Evolutionary conservation across 1,284 basidiomycete species (phyloP), one percentile per base, ranked within the genome.

Genomic region (Porogramme epimiltina): DNA sequence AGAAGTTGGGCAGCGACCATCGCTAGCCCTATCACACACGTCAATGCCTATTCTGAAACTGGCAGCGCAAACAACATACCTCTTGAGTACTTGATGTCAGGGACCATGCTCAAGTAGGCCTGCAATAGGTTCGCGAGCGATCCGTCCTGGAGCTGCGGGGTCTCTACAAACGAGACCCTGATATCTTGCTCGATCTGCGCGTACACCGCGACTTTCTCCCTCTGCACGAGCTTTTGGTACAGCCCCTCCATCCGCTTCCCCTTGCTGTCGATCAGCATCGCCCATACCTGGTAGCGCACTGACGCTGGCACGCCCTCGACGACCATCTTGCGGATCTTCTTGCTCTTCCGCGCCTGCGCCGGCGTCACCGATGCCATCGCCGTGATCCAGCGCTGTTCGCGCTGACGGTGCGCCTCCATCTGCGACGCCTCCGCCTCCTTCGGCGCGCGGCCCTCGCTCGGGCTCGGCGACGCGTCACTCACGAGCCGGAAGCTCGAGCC

Each of bases 271-370:
- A 85, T 85, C 40, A 95, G 70, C 67, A 89, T 87, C 42, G 83
- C 83, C 93, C 93, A 95, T 2, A 95, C 90, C 31, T 86, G 80
- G 52, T 92, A 94, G 20, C 93, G 78, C 16, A 96, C 85, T 6
- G 86, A 90, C 1, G 87, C 82, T 0, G 95, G 95, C 0, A 98
- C 88, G 19, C 89, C 85, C 33, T 94, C 92, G 40, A 87, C 70
- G 15, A 95, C 70, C 25, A 97, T 71, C 63, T 89, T 91, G 57
- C 84, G 80, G 15, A 95, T 80, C 68, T 95, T 96, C 71, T 93
- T 93, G 66, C 78, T 90, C 74, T 91, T 92, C 39, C 82, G 77
- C 3, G 88, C 79, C 52, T 87, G 83, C 2, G 82, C 68, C 0
- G 90, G 73, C 1, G 88, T 74, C 1, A 85, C 79, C 0, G 82